Base-by-base conservation (phyloP, 2,329 filamentous ascomycete species). In the Fusarium citri region DNA sequence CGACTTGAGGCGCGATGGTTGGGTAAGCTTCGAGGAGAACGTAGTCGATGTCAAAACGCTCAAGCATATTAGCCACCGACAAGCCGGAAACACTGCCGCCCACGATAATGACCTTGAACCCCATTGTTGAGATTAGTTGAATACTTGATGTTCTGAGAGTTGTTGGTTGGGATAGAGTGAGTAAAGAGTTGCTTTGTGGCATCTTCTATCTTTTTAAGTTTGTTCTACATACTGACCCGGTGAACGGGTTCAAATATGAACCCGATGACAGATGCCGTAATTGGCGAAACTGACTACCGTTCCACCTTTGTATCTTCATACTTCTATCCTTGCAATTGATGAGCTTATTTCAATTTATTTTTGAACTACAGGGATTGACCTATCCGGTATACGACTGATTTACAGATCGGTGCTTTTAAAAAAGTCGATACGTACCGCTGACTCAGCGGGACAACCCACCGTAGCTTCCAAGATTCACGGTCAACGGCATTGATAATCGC, bases 31-130 rank as follows among this genome's bases (percentile, higher is more conserved):
- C 50, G 4, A 57, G 18, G 2, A 59, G 18, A 9, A 59, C 18
- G 18, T 26, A 57, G 16, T 59, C 51, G 2, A 59, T 57, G 51
- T 8, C 51, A n/a, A 26, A 47, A 22, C 31, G 25, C 22, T 48
- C 51, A 15, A 57, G 42, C 57, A 60, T 57, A 6, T 57, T 59
- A 23, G 51, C 57, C 23, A 57, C 28, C 23, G 50, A 41, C 5
- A 59, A 28, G 23, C 57, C 57, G 15, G 41, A 34, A 7, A 59
- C 51, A 23, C 51, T 59, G 22, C 41, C 31, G 2, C 57, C 57
- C 0, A 57, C 57, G 22, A 60, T 48, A 2, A 57, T 9, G 4
- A 48, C 42, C 48, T 16, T 41, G 2, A 60, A 58, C 2, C 16
- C 31, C 31, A 37, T 37, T 37, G 9, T 37, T 18, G 9, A 37